Evolutionary conservation across 345 rosid species (phyloP).

Genomic region (Acer yangbiense): DNA sequence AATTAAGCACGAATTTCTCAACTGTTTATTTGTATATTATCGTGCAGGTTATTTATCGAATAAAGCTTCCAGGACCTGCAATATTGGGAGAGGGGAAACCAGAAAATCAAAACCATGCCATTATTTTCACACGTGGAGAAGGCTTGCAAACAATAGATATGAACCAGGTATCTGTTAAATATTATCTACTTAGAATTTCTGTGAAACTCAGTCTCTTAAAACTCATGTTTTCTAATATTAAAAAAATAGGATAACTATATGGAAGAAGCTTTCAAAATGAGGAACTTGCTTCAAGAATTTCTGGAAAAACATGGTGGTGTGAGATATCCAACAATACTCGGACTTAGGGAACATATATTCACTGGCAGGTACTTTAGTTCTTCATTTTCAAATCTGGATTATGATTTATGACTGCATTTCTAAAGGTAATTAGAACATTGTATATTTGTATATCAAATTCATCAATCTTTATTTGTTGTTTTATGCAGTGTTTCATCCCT

Average conservation of each 20-base stretch:
- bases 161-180: conserved; percentile 46
- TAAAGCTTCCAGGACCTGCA: conserved; percentile 65
- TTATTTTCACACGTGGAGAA: conserved; percentile 66
- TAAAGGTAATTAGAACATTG: background rate
- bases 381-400: background rate
- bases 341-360: conserved; percentile 80
- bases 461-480: conserved; percentile 1
- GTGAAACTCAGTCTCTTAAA: background rate
- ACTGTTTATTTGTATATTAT: conserved; percentile 17
- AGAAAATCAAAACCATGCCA: conserved; percentile 65
- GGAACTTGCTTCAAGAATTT: conserved; percentile 78
- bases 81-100: conserved; percentile 65
- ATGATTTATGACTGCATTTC: background rate
- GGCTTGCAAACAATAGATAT: conserved; percentile 66
- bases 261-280: conserved; percentile 89
- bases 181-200: background rate
- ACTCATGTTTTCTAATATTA: conserved; percentile 1
- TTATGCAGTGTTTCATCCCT: conserved; percentile 79
- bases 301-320: conserved; percentile 67
- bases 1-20: background rate
- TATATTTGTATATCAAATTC: background rate
- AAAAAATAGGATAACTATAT: conserved; percentile 65
- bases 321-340: conserved; percentile 70
- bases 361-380: conserved; percentile 58
- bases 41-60: conserved; percentile 49